phyloP scores from a whole-genome alignment of 768 basidiomycete genomes.

The Lepiota brunneoincarnata region DNA sequence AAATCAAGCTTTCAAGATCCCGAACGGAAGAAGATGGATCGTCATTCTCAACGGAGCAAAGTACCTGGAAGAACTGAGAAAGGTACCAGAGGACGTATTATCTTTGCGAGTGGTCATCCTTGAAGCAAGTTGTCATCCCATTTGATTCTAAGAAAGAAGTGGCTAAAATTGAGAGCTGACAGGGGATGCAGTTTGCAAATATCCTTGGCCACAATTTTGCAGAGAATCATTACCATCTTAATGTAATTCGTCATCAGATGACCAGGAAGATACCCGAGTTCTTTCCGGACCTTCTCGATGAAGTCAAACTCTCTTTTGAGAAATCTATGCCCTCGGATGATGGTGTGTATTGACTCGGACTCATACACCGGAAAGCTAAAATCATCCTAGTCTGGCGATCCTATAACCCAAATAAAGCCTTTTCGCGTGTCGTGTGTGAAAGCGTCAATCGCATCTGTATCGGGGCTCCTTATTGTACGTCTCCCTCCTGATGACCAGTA shows the following conservation, averaged over 20 bases:
- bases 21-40: conserved; percentile 42
- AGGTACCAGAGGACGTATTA: conserved; percentile 41
- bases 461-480: conserved; percentile 45
- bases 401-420: conserved; percentile 21
- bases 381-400: conserved; percentile 34
- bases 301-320: conserved; percentile 36
- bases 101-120: conserved; percentile 26
- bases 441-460: conserved; percentile 45
- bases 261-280: conserved; percentile 36
- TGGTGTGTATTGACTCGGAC: conserved; percentile 16
- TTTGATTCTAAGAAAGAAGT: background rate
- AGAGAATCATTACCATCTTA: conserved; percentile 29
- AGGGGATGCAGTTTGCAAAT: conserved; percentile 20
- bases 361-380: too few relatives aligned
- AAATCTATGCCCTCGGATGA: conserved; percentile 31
- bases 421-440: conserved; percentile 35
- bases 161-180: background rate
- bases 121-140: conserved; percentile 28
- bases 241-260: conserved; percentile 28
- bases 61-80: conserved; percentile 43
- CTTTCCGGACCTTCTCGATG: conserved; percentile 44
- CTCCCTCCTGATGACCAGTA: background rate
- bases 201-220: conserved; percentile 19
- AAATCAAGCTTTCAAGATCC: conserved; percentile 37
- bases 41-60: conserved; percentile 38